Evolutionary conservation across 2,329 filamentous ascomycete species (phyloP), one percentile per base, ranked within the genome.

Genomic region (Pseudogymnoascus sp.): DNA sequence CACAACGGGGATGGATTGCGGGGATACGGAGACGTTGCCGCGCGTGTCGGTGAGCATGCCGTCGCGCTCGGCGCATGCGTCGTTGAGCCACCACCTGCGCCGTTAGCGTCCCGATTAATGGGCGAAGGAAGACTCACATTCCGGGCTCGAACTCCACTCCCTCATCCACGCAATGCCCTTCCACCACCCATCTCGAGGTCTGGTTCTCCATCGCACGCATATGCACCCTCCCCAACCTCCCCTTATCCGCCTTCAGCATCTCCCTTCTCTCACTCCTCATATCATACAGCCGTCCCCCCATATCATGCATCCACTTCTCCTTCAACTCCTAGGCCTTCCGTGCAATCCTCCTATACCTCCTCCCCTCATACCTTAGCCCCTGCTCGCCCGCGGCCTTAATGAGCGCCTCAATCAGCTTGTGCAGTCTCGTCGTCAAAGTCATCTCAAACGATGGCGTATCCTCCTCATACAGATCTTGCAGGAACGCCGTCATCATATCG

Each of bases 81-180:
- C 74, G 61, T 83, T 82, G 16, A 83, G 70, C 82, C 83, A 86
- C 83, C 81, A 86, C 62, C 83, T 85, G 62, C 7, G 12, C 16
- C 10, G 50, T 74, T 61, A 72, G 72, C 61, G 14, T 28, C 61
- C 19, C 19, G 19, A 7, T 26, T 12, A 11, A 6, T 53, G 43
- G 8, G 14, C 28, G 24, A 38, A 16, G 8, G 16, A 1, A 2
- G 12, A 72, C 80, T 74, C 72, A 84, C 81, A 81, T 74, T 63
- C 82, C 82, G 22, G 77, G 74, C 60, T 79, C 78, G 2, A 77
- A 40, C 14, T 68, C 66, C 4, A 62, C 46, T 7, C 62, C 53
- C n/a, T 43, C 40, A 28, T 40, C 59, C 11, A 62, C 53, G 22
- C 33, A 16, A 35, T 40, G 31, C 63, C 56, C 38, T 40, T 40